Conservation (phyloP, 345 rosid genomes). For the Tarenaya hassleriana region DNA sequence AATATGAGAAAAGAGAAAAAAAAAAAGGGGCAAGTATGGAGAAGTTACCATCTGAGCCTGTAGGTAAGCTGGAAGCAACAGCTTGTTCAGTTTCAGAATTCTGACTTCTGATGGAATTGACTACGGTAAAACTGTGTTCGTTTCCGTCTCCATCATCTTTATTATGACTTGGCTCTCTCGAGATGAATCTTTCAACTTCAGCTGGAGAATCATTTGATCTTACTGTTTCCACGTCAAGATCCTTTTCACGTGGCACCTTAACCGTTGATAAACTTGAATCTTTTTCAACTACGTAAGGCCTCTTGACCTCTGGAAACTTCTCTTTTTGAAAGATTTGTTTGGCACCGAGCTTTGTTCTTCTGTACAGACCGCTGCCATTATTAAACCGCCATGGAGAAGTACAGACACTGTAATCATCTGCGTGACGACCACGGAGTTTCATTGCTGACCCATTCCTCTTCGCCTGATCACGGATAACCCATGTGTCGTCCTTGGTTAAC, state of each 20-base stretch:
- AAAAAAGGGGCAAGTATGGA: neutral
- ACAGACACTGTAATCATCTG: too few relatives aligned
- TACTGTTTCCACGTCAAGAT: conserved; percentile 25
- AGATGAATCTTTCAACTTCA: conserved; percentile 23
- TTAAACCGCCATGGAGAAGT: too few relatives aligned
- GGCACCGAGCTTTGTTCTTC: conserved; percentile 26
- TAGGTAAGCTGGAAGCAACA: conserved; percentile 19
- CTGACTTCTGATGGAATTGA: conserved; percentile 20
- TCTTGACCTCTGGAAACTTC: conserved; percentile 18
- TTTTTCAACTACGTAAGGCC: conserved; percentile 21
- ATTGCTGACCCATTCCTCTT: conserved; percentile 25
- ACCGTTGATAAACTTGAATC: conserved; percentile 21
- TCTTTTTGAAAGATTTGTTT: conserved; percentile 27
- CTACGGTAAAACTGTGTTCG: neutral
- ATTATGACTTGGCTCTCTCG: conserved; percentile 1
- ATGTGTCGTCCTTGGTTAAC: conserved; percentile 29
- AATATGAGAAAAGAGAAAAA: neutral
- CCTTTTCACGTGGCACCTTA: conserved; percentile 24
- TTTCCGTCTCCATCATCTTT: conserved; percentile 8
- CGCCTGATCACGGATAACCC: conserved; percentile 21
- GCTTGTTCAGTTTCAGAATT: conserved; percentile 13
- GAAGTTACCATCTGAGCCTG: conserved; percentile 25
- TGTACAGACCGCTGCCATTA: conserved; percentile 23
- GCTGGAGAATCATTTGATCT: conserved; percentile 22
- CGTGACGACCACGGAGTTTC: conserved; percentile 21